These are phyloP conservation scores for Claviceps sp. DNA, from an alignment of 2,329 filamentous ascomycete species.

Conservation along the genomic window DNA sequence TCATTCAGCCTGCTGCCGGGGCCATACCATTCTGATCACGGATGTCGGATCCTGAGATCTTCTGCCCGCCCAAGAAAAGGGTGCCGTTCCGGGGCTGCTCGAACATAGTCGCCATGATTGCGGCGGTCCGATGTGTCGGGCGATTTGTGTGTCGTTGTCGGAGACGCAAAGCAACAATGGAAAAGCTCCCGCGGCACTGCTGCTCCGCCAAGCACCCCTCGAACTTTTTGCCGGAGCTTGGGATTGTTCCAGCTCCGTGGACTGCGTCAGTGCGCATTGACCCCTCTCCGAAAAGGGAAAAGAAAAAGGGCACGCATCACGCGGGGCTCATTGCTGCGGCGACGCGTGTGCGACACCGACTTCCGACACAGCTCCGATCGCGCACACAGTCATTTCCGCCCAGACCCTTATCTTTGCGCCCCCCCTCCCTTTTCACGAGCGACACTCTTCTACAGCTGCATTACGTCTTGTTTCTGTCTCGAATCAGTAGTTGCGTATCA, in stretches of 20 bases:
- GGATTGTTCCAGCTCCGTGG: slow-evolving; percentile 15
- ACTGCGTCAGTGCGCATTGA: not conserved
- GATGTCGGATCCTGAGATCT: slow-evolving; percentile 94
- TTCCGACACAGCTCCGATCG: not conserved
- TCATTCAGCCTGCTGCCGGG: slow-evolving; percentile 1
- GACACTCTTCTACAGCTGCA: not conserved
- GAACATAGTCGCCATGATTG: slow-evolving; percentile 81
- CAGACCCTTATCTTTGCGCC: not conserved
- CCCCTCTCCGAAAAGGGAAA: slow-evolving; percentile 9
- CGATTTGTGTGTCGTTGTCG: slow-evolving; percentile 1
- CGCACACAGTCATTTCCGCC: slow-evolving; percentile 3
- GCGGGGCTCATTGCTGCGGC: slow-evolving; percentile 8
- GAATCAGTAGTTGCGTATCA: not conserved
- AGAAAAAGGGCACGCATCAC: not conserved
- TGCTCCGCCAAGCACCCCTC: slow-evolving; percentile 11
- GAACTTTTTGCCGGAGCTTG: slow-evolving; percentile 16
- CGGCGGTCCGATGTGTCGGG: slow-evolving; percentile 11
- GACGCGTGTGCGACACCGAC: not conserved
- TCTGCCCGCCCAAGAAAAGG: slow-evolving; percentile 90
- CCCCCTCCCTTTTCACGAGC: not conserved
- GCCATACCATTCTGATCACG: slow-evolving; percentile 81
- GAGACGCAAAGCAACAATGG: not conserved
- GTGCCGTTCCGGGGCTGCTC: slow-evolving; percentile 92
- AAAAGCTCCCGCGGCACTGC: slow-evolving; percentile 3
- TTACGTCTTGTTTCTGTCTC: not conserved